Evolutionary conservation across 257 asterid genomes (phyloP).

Genomic region (Solanum pinnatisectum): DNA sequence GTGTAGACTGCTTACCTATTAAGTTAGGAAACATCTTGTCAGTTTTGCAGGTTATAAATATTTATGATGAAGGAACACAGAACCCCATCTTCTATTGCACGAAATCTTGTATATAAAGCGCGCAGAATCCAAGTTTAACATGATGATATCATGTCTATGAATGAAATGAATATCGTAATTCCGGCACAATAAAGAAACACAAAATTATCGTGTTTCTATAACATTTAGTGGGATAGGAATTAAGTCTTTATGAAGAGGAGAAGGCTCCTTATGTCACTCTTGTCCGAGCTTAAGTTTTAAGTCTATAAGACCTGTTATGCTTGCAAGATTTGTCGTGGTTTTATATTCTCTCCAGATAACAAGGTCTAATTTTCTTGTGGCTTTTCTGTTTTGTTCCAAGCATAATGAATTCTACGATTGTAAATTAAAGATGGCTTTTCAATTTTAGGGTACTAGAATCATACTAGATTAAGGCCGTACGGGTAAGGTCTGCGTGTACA

Average conservation of each 20-base stretch:
- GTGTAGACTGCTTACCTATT: background rate
- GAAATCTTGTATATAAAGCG: background rate
- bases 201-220: background rate
- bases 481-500: background rate
- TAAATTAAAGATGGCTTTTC: background rate
- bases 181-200: background rate
- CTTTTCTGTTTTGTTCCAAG: background rate
- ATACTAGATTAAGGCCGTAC: background rate
- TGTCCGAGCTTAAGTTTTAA: background rate
- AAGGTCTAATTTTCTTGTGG: background rate
- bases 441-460: background rate
- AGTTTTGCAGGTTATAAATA: background rate
- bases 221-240: background rate
- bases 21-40: background rate
- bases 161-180: background rate
- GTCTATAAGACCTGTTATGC: background rate
- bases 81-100: background rate
- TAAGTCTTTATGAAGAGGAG: background rate
- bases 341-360: background rate
- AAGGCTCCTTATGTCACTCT: background rate
- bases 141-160: background rate
- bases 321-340: background rate
- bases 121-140: background rate
- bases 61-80: background rate
- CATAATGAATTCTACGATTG: background rate